phyloP scores from a whole-genome alignment of 345 rosid genomes.

The Melastoma malabathricum region DNA sequence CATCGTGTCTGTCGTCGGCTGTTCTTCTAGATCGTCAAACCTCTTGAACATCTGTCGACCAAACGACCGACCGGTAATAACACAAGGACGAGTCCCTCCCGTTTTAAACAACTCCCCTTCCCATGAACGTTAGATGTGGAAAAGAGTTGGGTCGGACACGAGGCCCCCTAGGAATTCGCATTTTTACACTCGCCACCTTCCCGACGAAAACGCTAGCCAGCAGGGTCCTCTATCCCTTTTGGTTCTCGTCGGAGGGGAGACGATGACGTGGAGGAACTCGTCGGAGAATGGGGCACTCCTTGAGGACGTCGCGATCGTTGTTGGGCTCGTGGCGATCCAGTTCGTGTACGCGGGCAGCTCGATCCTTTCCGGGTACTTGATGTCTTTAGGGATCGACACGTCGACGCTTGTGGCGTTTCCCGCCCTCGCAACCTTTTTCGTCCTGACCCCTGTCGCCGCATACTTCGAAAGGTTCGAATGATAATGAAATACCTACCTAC shows the following conservation, averaged over 20 bases:
- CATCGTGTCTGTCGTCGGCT: too few species aligned
- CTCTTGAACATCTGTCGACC: too few species aligned
- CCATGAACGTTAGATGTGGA: too few species aligned
- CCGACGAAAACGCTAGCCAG: slow-evolving; percentile 5
- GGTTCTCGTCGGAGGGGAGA: too few species aligned
- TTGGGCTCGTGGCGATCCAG: slow-evolving; percentile 57
- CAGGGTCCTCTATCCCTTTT: slow-evolving; percentile 9
- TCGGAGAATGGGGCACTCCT: slow-evolving; percentile 7
- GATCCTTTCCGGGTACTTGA: slow-evolving; percentile 51
- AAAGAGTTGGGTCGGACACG: too few species aligned
- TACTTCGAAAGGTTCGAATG: slow-evolving; percentile 52
- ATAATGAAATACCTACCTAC: too few species aligned
- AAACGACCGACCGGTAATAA: too few species aligned
- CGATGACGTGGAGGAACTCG: slow-evolving; percentile 1
- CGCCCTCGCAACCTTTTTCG: slow-evolving; percentile 52
- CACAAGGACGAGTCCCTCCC: too few species aligned
- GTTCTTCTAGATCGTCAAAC: too few species aligned
- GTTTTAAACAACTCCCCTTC: too few species aligned
- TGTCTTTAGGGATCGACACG: slow-evolving; percentile 67
- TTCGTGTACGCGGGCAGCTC: slow-evolving; percentile 71
- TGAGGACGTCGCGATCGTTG: slow-evolving; percentile 45
- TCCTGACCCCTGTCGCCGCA: slow-evolving; percentile 63
- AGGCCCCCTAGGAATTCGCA: too few species aligned
- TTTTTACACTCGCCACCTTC: neutral
- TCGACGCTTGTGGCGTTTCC: slow-evolving; percentile 61